Conservation (phyloP, 164 flowering plant species). For the Macadamia integrifolia region DNA sequence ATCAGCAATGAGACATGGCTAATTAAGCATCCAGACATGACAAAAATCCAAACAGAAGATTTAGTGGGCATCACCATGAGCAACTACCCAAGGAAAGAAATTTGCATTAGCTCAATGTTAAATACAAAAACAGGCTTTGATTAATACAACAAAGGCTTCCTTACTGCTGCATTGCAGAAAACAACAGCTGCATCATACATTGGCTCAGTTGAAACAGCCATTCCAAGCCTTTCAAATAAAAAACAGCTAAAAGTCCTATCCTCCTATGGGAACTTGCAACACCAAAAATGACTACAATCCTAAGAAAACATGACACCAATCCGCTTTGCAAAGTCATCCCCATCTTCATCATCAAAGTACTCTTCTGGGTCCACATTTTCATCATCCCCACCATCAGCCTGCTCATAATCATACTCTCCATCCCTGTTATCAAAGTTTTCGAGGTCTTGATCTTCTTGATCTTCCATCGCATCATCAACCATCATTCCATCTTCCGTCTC, state of each 20-base stretch:
- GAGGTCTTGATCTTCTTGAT: constrained; percentile 32
- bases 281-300: neutral
- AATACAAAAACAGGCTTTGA: neutral
- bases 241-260: neutral
- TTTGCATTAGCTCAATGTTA: no score
- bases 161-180: neutral
- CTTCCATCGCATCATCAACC: constrained; percentile 13
- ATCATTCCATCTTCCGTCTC: constrained; percentile 41
- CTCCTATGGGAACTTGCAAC: neutral
- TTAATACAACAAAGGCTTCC: neutral
- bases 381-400: constrained; percentile 56
- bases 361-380: constrained; percentile 50
- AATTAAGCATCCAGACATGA: no score
- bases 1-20: no score
- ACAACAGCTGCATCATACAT: neutral
- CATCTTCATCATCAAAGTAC: constrained; percentile 63
- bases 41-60: no score
- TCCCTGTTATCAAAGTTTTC: constrained; percentile 52
- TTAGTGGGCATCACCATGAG: no score
- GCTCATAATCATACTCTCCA: constrained; percentile 49
- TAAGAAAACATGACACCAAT: constrained; percentile 47
- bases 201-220: neutral
- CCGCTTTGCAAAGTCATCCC: constrained; percentile 78
- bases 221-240: neutral
- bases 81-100: no score